Conservation (phyloP, 768 basidiomycete species). For the Kwoniella dendrophila region DNA sequence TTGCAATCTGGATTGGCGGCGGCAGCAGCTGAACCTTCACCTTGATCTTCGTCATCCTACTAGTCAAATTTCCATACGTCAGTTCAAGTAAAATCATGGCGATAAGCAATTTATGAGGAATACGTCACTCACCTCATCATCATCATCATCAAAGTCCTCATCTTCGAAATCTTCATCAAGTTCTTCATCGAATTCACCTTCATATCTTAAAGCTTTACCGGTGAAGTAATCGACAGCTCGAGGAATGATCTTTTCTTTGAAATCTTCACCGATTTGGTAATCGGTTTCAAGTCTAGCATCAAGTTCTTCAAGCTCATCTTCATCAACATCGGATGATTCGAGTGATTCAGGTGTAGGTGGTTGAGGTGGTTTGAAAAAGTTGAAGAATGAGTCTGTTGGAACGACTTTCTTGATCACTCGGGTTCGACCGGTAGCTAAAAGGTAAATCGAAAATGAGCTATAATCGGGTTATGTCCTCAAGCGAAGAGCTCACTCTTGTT, state of each 20-base stretch:
- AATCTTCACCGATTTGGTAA: conserved; percentile 96
- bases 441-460: background rate
- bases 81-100: background rate
- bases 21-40: conserved; percentile 19
- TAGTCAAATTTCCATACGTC: conserved; percentile 20
- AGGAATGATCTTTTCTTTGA: conserved; percentile 97
- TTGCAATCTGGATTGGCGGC: conserved; percentile 38
- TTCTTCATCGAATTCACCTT: conserved; percentile 54
- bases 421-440: conserved; percentile 59
- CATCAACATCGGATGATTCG: conserved; percentile 71
- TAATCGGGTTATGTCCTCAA: background rate
- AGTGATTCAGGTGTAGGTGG: conserved; percentile 70
- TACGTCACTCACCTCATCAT: conserved; percentile 50
- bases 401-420: conserved; percentile 70
- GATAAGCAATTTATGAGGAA: background rate
- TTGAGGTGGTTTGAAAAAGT: conserved; percentile 87
- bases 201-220: conserved; percentile 88
- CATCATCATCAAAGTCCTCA: conserved; percentile 56
- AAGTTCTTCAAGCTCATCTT: conserved; percentile 81
- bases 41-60: conserved; percentile 27
- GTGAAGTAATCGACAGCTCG: conserved; percentile 97
- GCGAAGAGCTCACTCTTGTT: conserved; percentile 78
- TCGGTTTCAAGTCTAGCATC: conserved; percentile 94
- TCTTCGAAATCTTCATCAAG: conserved; percentile 48
- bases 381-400: conserved; percentile 96